Base-by-base conservation (phyloP, 768 basidiomycete genomes). In the Termitomyces sp. region DNA sequence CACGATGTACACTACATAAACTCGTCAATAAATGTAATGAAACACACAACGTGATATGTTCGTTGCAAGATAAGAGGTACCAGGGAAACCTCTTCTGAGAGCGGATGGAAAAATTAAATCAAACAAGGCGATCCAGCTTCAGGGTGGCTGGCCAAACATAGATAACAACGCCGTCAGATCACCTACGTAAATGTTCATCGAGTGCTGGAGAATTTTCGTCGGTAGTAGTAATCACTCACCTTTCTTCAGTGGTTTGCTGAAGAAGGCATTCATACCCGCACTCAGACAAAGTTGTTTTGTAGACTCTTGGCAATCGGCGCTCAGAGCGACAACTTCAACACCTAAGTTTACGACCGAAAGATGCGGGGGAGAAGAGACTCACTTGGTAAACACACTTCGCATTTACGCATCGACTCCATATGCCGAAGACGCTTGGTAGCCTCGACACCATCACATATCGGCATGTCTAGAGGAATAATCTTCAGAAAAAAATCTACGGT, bases 261-360 rank as follows among this genome's bases (percentile, higher is more conserved):
- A 80, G 68, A 89, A 90, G 4, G 77, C 75, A 64, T 88, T 87
- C 88, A 90, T 90, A 10, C 88, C 88, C 3, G 86, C 85, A 61
- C 85, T 88, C n/a, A 89, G 69, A 63, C 88, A 90, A 10, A 88
- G 76, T 65, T 84, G 80, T 64, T 88, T 88, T 1, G 88, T 88
- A 4, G 86, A 87, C 52, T 87, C 86, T 69, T 90, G 87, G 62
- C 85, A 87, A 68, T 90, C 88, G 2, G 87, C 88, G 64, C 86
- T 87, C 52, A 90, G 70, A 3, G 87, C 88, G 38, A 88, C 80
- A 53, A 90, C 87, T 88, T 58, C 20, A 45, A 50, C 22, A 35
- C 45, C 28, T 44, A 46, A 28, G 18, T 20, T 46, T 12, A n/a
- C n/a, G 24, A 24, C 18, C 10, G 30, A 6, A 16, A 6, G 38